phyloP scores from a whole-genome alignment of 139 green algal genomes.

The Tetraselmis striata region DNA sequence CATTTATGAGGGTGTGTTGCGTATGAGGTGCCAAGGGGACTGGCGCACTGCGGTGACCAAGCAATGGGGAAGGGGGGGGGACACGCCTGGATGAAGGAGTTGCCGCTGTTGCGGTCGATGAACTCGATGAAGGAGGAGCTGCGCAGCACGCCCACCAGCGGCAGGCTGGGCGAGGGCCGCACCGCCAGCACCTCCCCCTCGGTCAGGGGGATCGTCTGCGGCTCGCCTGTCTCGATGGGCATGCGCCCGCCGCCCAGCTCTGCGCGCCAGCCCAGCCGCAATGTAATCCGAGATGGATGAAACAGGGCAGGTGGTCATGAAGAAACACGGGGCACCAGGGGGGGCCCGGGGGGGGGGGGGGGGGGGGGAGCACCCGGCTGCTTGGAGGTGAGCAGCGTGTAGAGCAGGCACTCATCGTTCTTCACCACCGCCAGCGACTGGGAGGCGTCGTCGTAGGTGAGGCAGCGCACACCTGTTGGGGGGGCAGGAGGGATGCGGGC shows the following conservation, averaged over 20 bases:
- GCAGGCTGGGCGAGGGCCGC: slow-evolving; percentile 40
- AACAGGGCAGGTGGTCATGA: background rate
- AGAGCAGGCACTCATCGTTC: background rate
- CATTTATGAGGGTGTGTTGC: too few species aligned
- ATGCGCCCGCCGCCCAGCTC: background rate
- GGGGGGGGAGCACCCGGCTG: background rate
- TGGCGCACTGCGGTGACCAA: too few species aligned
- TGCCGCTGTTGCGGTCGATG: slow-evolving; percentile 4
- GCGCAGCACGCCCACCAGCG: slow-evolving; percentile 36
- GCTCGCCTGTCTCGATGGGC: background rate
- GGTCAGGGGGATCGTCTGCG: background rate
- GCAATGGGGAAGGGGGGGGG: too few species aligned
- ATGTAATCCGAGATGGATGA: background rate
- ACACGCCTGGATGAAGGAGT: background rate
- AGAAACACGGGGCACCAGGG: too few species aligned
- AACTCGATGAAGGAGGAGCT: slow-evolving; percentile 4
- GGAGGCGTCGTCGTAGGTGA: slow-evolving; percentile 48
- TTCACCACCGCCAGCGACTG: slow-evolving; percentile 42
- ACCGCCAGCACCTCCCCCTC: slow-evolving; percentile 16
- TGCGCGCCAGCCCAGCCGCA: background rate
- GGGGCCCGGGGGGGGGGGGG: too few species aligned
- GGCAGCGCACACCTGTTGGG: slow-evolving; percentile 38
- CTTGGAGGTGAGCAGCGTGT: background rate
- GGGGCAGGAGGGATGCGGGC: too few species aligned
- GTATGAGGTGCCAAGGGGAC: too few species aligned